Evolutionary conservation across 2,329 filamentous ascomycete species (phyloP).

Genomic region (Botrytis aclada): DNA sequence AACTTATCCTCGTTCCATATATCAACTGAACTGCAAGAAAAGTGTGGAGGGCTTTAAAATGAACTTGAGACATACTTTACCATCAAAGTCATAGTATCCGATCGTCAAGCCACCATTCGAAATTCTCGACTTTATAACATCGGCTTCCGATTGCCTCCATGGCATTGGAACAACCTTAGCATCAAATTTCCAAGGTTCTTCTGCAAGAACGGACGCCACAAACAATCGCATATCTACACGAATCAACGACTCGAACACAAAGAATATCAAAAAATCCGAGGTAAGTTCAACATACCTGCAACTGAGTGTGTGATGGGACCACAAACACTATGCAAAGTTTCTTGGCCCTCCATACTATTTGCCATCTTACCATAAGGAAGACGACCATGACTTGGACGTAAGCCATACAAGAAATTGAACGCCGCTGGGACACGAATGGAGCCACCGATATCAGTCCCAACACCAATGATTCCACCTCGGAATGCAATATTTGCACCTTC

Average conservation of each 20-base stretch:
- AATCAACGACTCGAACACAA: slow-evolving; percentile 28
- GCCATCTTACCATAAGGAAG: slow-evolving; percentile 37
- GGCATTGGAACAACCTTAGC: slow-evolving; percentile 45
- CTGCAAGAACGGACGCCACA: slow-evolving; percentile 37
- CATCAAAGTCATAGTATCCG: slow-evolving; percentile 39
- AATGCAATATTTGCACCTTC: slow-evolving; percentile 38
- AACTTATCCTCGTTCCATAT: slow-evolving; percentile 11
- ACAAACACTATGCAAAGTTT: slow-evolving; percentile 39
- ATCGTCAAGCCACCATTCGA: slow-evolving; percentile 39
- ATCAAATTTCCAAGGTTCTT: slow-evolving; percentile 40
- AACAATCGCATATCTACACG: slow-evolving; percentile 38
- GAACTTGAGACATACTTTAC: slow-evolving; percentile 29
- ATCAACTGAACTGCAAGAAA: not conserved
- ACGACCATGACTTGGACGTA: slow-evolving; percentile 37
- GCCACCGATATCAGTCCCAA: slow-evolving; percentile 38
- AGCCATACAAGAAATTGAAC: slow-evolving; percentile 40
- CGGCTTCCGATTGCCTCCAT: slow-evolving; percentile 36
- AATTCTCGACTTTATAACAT: slow-evolving; percentile 38
- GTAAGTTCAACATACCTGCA: slow-evolving; percentile 37
- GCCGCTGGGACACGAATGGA: slow-evolving; percentile 39
- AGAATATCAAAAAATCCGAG: slow-evolving; percentile 28
- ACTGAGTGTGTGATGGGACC: slow-evolving; percentile 39
- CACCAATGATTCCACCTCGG: slow-evolving; percentile 35
- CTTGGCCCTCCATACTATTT: slow-evolving; percentile 43
- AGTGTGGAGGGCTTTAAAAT: not conserved